phyloP scores from a whole-genome alignment of 148 eudicot species.

The Arctostaphylos glauca region DNA sequence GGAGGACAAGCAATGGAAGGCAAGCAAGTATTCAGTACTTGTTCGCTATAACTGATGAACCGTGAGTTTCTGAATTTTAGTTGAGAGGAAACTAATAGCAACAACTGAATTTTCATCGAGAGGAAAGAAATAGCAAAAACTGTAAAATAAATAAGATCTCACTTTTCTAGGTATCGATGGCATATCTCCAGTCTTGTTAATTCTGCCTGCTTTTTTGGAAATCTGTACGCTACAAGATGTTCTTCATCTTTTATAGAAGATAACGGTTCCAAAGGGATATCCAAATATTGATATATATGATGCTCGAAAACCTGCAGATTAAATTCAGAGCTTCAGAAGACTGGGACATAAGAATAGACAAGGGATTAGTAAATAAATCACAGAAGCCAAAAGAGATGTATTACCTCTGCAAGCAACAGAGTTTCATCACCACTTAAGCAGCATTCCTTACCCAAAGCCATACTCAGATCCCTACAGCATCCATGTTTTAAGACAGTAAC shows the following conservation, averaged over 20 bases:
- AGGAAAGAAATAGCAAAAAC: neutral
- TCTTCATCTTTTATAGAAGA: conserved; percentile 81
- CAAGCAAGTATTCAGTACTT: neutral
- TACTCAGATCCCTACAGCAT: conserved; percentile 67
- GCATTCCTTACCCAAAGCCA: conserved; percentile 65
- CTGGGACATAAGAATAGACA: neutral
- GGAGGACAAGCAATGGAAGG: neutral
- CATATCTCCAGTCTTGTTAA: conserved; percentile 69
- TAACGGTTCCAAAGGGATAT: conserved; percentile 56
- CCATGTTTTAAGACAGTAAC: conserved; percentile 80
- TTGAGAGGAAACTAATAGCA: neutral
- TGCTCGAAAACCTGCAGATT: conserved; percentile 67
- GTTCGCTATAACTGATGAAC: neutral
- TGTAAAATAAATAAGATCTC: conserved; percentile 23
- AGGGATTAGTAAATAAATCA: conserved; percentile 6
- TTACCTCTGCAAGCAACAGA: conserved; percentile 94
- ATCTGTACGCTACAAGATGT: conserved; percentile 81
- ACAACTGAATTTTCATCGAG: neutral
- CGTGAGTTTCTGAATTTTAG: neutral
- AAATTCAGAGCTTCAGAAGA: conserved; percentile 21
- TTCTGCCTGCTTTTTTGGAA: conserved; percentile 46
- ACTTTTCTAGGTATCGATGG: conserved; percentile 72
- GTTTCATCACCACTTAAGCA: conserved; percentile 72
- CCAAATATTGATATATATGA: conserved; percentile 62
- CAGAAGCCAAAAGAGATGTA: neutral